Evolutionary conservation across 148 eudicot genomes (phyloP).

Genomic region (Amaranthus cruentus): DNA sequence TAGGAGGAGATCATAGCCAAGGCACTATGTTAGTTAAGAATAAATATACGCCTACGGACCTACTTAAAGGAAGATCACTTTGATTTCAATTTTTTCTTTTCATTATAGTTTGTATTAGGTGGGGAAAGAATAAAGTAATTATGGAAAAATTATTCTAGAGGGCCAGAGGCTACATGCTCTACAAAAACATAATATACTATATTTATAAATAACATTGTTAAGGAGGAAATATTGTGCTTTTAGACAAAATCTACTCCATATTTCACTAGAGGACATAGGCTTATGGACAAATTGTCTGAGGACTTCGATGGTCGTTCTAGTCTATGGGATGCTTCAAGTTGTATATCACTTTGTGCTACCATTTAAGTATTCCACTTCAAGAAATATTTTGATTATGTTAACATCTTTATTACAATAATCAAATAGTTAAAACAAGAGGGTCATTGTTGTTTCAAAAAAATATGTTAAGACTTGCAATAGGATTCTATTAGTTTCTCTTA

Average conservation of each 20-base stretch:
- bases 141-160: background rate
- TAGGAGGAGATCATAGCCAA: conserved; percentile 5
- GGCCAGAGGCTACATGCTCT: background rate
- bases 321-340: background rate
- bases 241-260: background rate
- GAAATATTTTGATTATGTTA: too few species aligned
- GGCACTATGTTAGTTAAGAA: conserved; percentile 6
- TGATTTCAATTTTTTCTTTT: conserved; percentile 2
- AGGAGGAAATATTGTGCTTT: background rate
- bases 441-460: too few species aligned
- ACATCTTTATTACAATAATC: background rate
- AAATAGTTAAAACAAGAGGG: background rate
- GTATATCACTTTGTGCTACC: background rate
- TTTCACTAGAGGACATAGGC: background rate
- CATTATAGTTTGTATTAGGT: conserved; percentile 19
- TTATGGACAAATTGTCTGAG: background rate
- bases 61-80: background rate
- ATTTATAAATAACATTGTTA: background rate
- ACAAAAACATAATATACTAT: background rate
- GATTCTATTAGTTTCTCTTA: too few species aligned
- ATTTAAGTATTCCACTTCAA: too few species aligned
- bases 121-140: conserved; percentile 13
- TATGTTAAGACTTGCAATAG: too few species aligned
- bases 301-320: background rate
- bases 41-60: background rate